phyloP scores from a whole-genome alignment of 345 rosid genomes.

The Pseudoturritis turrita region DNA sequence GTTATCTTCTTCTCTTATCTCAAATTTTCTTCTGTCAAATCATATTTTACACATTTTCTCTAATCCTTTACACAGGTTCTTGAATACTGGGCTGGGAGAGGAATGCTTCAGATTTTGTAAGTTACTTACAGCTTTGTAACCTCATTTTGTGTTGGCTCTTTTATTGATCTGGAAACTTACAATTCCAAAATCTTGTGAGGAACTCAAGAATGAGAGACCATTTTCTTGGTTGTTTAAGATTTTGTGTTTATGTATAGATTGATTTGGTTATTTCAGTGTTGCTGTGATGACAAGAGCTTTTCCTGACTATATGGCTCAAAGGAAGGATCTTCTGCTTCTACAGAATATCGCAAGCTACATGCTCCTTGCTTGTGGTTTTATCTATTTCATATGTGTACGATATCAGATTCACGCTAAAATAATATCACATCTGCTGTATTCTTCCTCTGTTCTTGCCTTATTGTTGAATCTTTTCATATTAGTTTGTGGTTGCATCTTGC shows the following conservation, averaged over 20 bases:
- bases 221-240: neutral
- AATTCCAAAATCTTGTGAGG: neutral
- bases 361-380: constrained; percentile 84
- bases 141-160: neutral
- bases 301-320: constrained; percentile 51
- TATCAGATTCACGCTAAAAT: neutral
- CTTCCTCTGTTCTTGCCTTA: neutral
- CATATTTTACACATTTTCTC: neutral
- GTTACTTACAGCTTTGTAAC: constrained; percentile 31
- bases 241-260: neutral
- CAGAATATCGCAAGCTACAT: constrained; percentile 80
- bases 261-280: constrained; percentile 47
- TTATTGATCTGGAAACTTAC: too few relatives aligned
- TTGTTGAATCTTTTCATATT: neutral
- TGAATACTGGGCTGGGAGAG: constrained; percentile 94
- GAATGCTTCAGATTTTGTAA: constrained; percentile 99
- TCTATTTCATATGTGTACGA: constrained; percentile 71
- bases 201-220: neutral
- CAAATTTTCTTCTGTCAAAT: too few relatives aligned
- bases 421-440: neutral
- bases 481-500: constrained; percentile 1
- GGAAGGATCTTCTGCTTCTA: constrained; percentile 55
- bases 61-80: constrained; percentile 50
- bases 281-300: constrained; percentile 98
- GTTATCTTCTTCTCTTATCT: too few relatives aligned